Percentiles rank a stretch among this genome's conserved stretches.
phyloP scores from a whole-genome alignment of 2,329 filamentous ascomycete genomes.

The Fusarium circinatum region DNA sequence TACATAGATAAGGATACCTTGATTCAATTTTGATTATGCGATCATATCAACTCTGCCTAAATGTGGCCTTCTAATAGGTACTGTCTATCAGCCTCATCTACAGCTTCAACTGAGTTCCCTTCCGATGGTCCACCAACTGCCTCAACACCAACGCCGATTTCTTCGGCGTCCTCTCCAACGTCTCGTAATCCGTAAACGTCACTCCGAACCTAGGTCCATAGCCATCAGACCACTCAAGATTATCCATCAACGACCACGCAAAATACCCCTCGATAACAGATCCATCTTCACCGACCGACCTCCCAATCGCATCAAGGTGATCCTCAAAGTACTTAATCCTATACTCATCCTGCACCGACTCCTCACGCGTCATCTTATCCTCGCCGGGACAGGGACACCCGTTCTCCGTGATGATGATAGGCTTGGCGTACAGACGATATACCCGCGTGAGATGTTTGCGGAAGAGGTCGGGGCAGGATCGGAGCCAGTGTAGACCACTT shows the following conservation, averaged over 20 bases:
- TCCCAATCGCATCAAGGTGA: slow-evolving; percentile 51
- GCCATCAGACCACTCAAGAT: slow-evolving; percentile 29
- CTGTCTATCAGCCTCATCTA: background rate
- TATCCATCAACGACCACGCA: slow-evolving; percentile 35
- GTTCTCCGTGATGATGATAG: slow-evolving; percentile 30
- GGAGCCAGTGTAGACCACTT: slow-evolving; percentile 21
- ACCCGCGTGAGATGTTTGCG: slow-evolving; percentile 24
- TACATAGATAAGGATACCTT: background rate
- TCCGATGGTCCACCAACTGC: background rate
- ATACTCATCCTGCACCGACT: slow-evolving; percentile 51
- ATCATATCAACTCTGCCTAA: too few species aligned
- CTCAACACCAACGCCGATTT: slow-evolving; percentile 18
- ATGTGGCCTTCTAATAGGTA: too few species aligned
- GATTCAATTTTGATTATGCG: too few species aligned
- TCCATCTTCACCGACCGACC: slow-evolving; percentile 19
- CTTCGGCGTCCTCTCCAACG: slow-evolving; percentile 26
- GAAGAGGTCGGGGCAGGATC: slow-evolving; percentile 23
- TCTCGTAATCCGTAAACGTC: slow-evolving; percentile 24
- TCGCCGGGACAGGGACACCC: slow-evolving; percentile 27
- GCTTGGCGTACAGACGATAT: slow-evolving; percentile 24
- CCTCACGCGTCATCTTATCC: slow-evolving; percentile 37
- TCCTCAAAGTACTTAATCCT: slow-evolving; percentile 51
- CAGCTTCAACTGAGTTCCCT: background rate
- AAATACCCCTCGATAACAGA: slow-evolving; percentile 20
- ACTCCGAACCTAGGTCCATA: slow-evolving; percentile 33